Base-by-base conservation (phyloP, 495 filamentous ascomycete species). In the Penicillium salamii region DNA sequence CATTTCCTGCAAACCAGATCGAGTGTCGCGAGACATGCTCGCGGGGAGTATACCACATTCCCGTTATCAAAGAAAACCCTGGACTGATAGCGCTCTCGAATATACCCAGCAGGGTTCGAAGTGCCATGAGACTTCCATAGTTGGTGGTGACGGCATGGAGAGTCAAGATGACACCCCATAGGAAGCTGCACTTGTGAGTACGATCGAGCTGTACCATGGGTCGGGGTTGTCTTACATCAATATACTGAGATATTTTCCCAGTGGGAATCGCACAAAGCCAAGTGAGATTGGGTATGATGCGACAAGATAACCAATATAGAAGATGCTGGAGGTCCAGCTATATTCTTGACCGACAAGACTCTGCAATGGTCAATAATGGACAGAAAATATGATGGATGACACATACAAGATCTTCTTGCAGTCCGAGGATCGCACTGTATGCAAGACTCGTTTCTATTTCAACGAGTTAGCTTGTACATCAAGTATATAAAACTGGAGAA, bases 21-120 rank as follows among this genome's bases (percentile, higher is more conserved):
- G 71, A 72, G 34, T 76, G 78, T 18, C 78, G 66, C 5, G 78
- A 56, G 3, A 75, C 69, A 38, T 80, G 78, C 33, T 81, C 74
- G 8, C 61, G 50, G 5, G 75, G 59, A 1, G 74, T 80, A 53
- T 78, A 69, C 54, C 60, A 60, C 54, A 69, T 69, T 28, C 68
- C 67, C 9, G 69, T 57, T 12, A 59, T 53, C 15, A 57, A 20
- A 4, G 48, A 55, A 12, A 52, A 58, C 0, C 54, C 55, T 20
- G 61, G 54, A n/a, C 44, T 53, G 21, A 59, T 53, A 11, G 53
- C 49, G 7, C 75, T 75, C 63, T 82, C 78, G 20, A 73, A 71
- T 6, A 76, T 66, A 33, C 77, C 78, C 7, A 72, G 62, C 19
- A 81, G 57, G 13, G 72, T 69, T 1, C 78, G 65, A 13, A 80